Evolutionary conservation across 306 rosid genomes (phyloP).

Genomic region (Sicyos baderoa): DNA sequence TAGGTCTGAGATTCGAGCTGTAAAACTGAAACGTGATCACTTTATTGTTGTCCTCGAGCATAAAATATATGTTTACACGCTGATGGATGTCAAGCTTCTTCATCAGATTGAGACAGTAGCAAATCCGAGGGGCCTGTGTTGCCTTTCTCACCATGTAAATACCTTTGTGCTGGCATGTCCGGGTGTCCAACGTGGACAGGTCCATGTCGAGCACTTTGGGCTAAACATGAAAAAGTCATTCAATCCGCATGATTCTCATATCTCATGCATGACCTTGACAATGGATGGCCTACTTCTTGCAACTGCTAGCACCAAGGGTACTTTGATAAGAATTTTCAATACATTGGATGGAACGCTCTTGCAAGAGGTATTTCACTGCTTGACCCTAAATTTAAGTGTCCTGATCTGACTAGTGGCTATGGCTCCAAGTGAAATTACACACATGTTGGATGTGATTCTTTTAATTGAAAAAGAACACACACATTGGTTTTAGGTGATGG

Average conservation of each 20-base stretch:
- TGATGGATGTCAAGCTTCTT: conserved; percentile 77
- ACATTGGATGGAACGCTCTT: conserved; percentile 86
- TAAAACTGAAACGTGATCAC: conserved; percentile 72
- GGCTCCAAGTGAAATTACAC: background rate
- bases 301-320: conserved; percentile 88
- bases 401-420: background rate
- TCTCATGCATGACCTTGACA: conserved; percentile 76
- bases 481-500: background rate
- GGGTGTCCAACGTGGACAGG: conserved; percentile 66
- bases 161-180: conserved; percentile 90
- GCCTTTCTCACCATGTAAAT: conserved; percentile 65
- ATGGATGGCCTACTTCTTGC: conserved; percentile 96
- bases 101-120: conserved; percentile 80
- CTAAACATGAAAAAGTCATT: conserved; percentile 62
- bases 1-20: conserved; percentile 80
- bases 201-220: conserved; percentile 85
- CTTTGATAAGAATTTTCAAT: conserved; percentile 88
- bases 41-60: conserved; percentile 85
- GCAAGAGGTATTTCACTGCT: conserved; percentile 63
- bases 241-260: conserved; percentile 70
- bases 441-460: background rate
- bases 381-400: conserved; percentile 16
- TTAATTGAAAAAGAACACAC: background rate
- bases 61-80: conserved; percentile 74
- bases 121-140: conserved; percentile 81